Conservation (phyloP, 2,329 filamentous ascomycete species). For the Claviceps pusilla region DNA sequence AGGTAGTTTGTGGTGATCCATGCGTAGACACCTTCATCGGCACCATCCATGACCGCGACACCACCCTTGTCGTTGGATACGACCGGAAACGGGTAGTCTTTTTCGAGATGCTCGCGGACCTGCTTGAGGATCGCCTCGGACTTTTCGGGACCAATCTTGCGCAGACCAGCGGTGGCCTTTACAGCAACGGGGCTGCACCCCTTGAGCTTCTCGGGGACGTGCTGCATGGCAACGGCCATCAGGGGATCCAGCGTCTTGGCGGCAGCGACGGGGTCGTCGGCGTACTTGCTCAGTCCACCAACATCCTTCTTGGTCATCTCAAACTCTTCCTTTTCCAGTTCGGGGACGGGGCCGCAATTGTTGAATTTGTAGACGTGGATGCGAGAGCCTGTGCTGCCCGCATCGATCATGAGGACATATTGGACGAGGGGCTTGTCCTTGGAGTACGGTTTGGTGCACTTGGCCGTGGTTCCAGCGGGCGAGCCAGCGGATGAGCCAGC, state of each 20-base stretch:
- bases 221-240: constrained; percentile 70
- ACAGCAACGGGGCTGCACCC: constrained; percentile 91
- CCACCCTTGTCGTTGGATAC: constrained; percentile 73
- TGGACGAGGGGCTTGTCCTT: constrained; percentile 87
- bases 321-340: constrained; percentile 85
- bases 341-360: constrained; percentile 90
- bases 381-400: constrained; percentile 89
- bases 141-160: constrained; percentile 68
- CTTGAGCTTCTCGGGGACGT: constrained; percentile 77
- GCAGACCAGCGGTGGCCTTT: constrained; percentile 88
- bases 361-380: constrained; percentile 99
- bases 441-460: constrained; percentile 71
- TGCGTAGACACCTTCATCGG: constrained; percentile 92
- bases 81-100: constrained; percentile 84
- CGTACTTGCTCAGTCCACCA: constrained; percentile 76
- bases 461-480: constrained; percentile 52
- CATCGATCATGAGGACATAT: constrained; percentile 97
- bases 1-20: constrained; percentile 99
- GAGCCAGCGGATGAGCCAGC: constrained; percentile 35
- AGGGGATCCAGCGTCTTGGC: constrained; percentile 80
- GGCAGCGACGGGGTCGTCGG: constrained; percentile 69
- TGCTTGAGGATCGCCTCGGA: constrained; percentile 73
- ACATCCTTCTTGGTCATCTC: constrained; percentile 80
- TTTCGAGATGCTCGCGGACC: constrained; percentile 72
- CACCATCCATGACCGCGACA: constrained; percentile 93